Evolutionary conservation across 2,329 filamentous ascomycete genomes (phyloP), one percentile per base, ranked within the genome.

Genomic region (Diaporthe sp.): DNA sequence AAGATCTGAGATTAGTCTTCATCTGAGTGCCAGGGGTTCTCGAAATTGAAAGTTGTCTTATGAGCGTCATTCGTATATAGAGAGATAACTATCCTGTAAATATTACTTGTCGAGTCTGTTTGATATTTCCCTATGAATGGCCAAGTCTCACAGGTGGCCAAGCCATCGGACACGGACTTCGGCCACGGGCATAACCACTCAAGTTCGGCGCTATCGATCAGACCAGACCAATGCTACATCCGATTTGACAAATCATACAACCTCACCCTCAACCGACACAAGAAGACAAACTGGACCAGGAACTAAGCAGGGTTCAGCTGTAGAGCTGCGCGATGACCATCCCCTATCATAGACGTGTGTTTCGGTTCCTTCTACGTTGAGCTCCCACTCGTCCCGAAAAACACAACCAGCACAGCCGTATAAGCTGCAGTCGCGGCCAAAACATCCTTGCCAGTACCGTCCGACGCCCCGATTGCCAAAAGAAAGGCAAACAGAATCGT

Each of bases 401-500:
- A 65, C 22, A 65, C 61, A 13, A 65, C 61, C 15, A 65, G 61
- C 15, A 65, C 61, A 10, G 61, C 61, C 34, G 61, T 44, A 25
- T 65, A 65, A 0, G 31, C 61, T 2, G 61, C 61, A 19, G 61
- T 65, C 37, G 31, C 31, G 0, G 37, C 37, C 0, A 65, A 34
- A 5, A 65, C 61, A 1, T 46, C 61, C 49, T 53, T 53, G 0
- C 49, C 49, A 53, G 49, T 53, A 28, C 49, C 13, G 1, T 53
- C 49, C 0, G 49, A 12, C 15, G 49, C 49, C 8, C n/a, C 22
- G 25, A 12, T 13, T 13, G 49, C 49, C 49, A 53, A 25, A 1
- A 53, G 49, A n/a, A 17, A 25, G 3, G 22, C 49, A 25, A 53
- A 53, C 12, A 53, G 0, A 53, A 53, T 25, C n/a, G n/a, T 25